Percentiles rank a stretch among this genome's conserved stretches.
Evolutionary conservation across 352 stramenopile genomes (phyloP).

Genomic region (Phytophthora aleatoria): DNA sequence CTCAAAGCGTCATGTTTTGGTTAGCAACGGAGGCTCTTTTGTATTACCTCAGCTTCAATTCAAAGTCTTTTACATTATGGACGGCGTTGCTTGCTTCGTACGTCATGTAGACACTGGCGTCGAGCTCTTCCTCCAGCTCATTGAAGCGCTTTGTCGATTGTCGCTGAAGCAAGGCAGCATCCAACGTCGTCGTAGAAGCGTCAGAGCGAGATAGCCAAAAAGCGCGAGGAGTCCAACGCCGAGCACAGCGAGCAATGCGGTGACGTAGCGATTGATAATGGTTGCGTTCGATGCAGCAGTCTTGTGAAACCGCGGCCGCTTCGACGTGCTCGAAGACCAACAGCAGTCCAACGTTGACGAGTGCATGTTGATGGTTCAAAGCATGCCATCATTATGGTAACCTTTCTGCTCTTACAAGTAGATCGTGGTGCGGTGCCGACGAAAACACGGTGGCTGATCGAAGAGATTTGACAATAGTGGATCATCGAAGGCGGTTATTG

Average conservation of each 20-base stretch:
- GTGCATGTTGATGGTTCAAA: constrained; percentile 9
- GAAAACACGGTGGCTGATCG: neutral
- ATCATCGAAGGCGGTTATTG: no score
- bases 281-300: neutral
- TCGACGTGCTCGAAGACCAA: neutral
- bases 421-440: neutral
- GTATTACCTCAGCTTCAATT: constrained; percentile 32
- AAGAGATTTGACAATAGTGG: neutral
- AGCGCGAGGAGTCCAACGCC: neutral
- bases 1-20: constrained; percentile 24
- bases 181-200: neutral
- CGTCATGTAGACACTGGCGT: neutral
- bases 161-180: neutral
- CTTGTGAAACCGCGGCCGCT: neutral
- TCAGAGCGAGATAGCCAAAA: neutral
- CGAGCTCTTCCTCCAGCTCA: neutral
- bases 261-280: neutral
- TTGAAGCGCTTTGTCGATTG: neutral
- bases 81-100: neutral
- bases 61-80: constrained; percentile 28
- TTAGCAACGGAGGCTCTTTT: constrained; percentile 31
- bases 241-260: neutral
- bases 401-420: no score
- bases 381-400: neutral
- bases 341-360: neutral